Percentiles rank a stretch among this genome's conserved stretches.
Conservation (phyloP, 2,329 filamentous ascomycete species). For the Lanzia echinophila region DNA sequence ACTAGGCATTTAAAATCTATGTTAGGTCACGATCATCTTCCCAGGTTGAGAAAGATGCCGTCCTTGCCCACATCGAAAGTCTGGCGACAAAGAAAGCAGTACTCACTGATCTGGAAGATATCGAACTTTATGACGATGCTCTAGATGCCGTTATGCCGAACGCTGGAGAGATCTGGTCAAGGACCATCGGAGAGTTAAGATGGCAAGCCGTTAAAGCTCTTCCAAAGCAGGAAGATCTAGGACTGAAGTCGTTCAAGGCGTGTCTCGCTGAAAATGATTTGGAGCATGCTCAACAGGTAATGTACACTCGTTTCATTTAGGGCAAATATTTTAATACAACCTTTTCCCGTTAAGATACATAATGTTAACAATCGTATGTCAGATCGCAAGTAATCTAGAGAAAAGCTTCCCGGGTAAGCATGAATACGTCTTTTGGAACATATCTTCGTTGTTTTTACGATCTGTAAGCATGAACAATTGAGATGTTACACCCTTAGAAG, state of each 20-base stretch:
- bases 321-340: background rate
- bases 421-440: conserved; percentile 30
- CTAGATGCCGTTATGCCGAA: conserved; percentile 20
- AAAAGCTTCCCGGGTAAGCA: conserved; percentile 29
- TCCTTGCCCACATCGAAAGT: conserved; percentile 24
- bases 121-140: conserved; percentile 29
- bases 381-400: conserved; percentile 31
- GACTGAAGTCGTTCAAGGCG: conserved; percentile 25
- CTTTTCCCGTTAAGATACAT: background rate
- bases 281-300: conserved; percentile 30
- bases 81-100: conserved; percentile 19
- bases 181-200: conserved; percentile 27
- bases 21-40: conserved; percentile 23
- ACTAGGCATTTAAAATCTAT: conserved; percentile 29
- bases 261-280: conserved; percentile 29
- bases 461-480: conserved; percentile 19
- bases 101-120: conserved; percentile 24
- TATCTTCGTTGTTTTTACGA: conserved; percentile 27
- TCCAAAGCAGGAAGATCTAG: conserved; percentile 28
- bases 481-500: background rate
- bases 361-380: conserved; percentile 1
- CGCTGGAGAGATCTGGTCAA: conserved; percentile 21
- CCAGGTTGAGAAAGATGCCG: conserved; percentile 24
- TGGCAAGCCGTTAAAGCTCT: conserved; percentile 27
- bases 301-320: background rate